Base-by-base conservation (phyloP, 148 eudicot species). In the Heliosperma pusillum region DNA sequence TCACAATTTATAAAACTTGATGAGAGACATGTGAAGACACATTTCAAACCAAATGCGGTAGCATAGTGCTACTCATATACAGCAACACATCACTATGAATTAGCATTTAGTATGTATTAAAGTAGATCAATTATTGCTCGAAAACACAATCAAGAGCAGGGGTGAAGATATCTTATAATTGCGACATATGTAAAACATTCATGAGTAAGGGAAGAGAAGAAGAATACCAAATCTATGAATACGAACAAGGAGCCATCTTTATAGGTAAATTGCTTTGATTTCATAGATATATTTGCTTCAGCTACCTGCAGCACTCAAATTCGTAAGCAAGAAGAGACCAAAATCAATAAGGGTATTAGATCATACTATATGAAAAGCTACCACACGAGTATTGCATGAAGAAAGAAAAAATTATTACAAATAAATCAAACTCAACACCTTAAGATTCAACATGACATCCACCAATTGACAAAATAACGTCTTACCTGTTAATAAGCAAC, bases 261-360 rank as follows among this genome's bases (percentile, higher is more conserved):
- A 82, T 93, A 93, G 2, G 97, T 91, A 82, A 80, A 93, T 74
- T 93, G 98, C 83, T 93, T 93, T 45, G 91, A 83, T 90, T 93
- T 95, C 88, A 91, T 93, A 80, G 78, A 70, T 77, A 93, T 83
- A 80, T 89, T 84, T 22, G 98, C 98, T 75, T 73, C 84, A 60
- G 82, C 86, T 73, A 93, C 76, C 98, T 93, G 84, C 65, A 70
- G 29, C 70, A 19, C 13, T 72, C 19, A 77, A 71, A 26, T 40
- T 75, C 58, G 63, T 62, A 57, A 20, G 62, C n/a, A 63, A 77
- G 67, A 68, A 72, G 73, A n/a, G 17, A 19, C 36, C 10, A 44
- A 50, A 17, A 63, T 42, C n/a, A 24, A 20, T 45, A 78, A 13
- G 19, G 20, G 8, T 66, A 26, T n/a, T 63, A 6, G 24, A 19